Base-by-base conservation (phyloP, 352 stramenopile genomes). In the Phytophthora macrochlamydospora region DNA sequence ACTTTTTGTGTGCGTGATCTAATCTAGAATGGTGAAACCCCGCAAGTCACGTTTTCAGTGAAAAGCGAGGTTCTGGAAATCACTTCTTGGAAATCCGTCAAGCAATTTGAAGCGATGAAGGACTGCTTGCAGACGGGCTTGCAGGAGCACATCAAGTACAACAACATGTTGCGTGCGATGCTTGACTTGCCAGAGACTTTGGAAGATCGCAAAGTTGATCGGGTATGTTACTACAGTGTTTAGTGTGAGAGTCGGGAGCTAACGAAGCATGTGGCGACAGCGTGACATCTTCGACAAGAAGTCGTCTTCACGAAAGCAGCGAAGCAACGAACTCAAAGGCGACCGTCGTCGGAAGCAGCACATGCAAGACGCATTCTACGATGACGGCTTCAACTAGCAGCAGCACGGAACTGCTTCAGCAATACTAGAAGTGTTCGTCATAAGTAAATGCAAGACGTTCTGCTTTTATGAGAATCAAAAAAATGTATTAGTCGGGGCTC, bases 111-210 rank as follows among this genome's bases (percentile, higher is more conserved):
- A 65, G 84, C 81, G 4, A 79, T 96, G 68, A 94, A 94, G 61
- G 79, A 78, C 7, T 89, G 75, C 30, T 74, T 96, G 29, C 76
- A 84, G 33, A 85, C 75, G 12, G 89, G 87, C 28, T 67, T 96
- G 9, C 87, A 95, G 50, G 73, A 93, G 52, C 89, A 96, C 51
- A 89, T 96, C 63, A 95, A 95, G 72, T 95, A 91, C 71, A 96
- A 96, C 69, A 95, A 93, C 59, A 73, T 81, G n/a, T 71, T 95
- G 29, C 87, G 89, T 3, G 56, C 74, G 35, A 74, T 96, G 45
- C 58, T 96, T 33, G 85, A 94, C 52, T 63, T 96, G 43, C 87
- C 87, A 1, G 85, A 93, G 14, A 91, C 76, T 31, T 57, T 93
- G 18, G 89, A 95, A 67, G 84, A 94, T 50, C 74, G 69, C 30